These are phyloP conservation scores for Ensete ventricosum DNA, from an alignment of 176 grass and related monocot genomes.

Conservation along the genomic window DNA sequence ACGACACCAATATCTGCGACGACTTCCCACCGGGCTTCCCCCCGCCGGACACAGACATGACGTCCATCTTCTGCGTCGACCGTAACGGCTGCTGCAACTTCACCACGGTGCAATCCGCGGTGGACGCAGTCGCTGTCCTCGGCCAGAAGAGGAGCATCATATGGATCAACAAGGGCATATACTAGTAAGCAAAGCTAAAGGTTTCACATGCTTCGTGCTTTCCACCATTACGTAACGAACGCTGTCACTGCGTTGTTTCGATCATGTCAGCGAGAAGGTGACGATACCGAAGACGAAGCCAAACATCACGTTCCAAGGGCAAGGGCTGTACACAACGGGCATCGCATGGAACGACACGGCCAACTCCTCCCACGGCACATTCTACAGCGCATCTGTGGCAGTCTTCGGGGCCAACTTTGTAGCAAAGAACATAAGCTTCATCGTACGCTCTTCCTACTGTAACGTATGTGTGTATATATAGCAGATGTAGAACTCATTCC, in stretches of 20 bases:
- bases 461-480: not conserved
- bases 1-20: constrained; percentile 32
- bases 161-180: constrained; percentile 86
- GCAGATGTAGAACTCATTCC: not conserved
- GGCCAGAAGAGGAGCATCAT: constrained; percentile 53
- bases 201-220: no score
- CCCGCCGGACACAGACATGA: constrained; percentile 24
- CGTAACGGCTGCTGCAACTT: constrained; percentile 68
- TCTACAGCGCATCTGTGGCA: constrained; percentile 53
- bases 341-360: constrained; percentile 83
- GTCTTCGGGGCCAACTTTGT: constrained; percentile 51
- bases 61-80: constrained; percentile 55
- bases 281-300: constrained; percentile 49
- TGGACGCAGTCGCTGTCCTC: constrained; percentile 34
- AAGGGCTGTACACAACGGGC: constrained; percentile 60
- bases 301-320: constrained; percentile 88
- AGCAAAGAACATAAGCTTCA: constrained; percentile 84
- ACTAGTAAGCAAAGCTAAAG: constrained; percentile 40
- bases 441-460: constrained; percentile 39
- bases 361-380: constrained; percentile 64
- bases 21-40: constrained; percentile 62
- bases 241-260: no score
- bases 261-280: constrained; percentile 57
- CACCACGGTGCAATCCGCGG: constrained; percentile 52
- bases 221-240: no score